phyloP scores from a whole-genome alignment of 2,329 filamentous ascomycete genomes.

The Colletotrichum musicola region DNA sequence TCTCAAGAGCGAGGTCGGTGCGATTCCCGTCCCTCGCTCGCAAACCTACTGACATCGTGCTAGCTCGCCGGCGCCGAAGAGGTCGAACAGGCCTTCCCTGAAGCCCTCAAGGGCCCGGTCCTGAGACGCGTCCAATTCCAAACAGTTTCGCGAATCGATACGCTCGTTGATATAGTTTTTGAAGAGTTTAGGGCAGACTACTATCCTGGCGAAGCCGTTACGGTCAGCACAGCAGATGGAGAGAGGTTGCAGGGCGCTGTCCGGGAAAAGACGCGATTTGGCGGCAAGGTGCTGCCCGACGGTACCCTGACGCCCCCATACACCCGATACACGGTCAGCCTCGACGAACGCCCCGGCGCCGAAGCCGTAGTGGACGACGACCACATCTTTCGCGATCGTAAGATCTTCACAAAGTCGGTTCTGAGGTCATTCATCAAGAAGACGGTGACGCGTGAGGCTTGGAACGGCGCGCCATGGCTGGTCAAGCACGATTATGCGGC shows the following conservation, averaged over 20 bases:
- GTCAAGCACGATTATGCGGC: conserved; percentile 89
- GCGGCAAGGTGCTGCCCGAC: conserved; percentile 71
- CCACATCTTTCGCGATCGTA: conserved; percentile 88
- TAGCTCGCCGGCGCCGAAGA: conserved; percentile 85
- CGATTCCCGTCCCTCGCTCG: conserved; percentile 5
- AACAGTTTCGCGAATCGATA: conserved; percentile 89
- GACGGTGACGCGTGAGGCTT: conserved; percentile 90
- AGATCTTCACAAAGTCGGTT: conserved; percentile 94
- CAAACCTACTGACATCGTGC: conserved; percentile 24
- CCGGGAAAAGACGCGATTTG: conserved; percentile 86
- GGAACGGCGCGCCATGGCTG: conserved; percentile 96
- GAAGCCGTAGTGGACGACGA: conserved; percentile 85
- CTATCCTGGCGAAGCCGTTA: conserved; percentile 88
- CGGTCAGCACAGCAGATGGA: conserved; percentile 76
- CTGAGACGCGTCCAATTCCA: conserved; percentile 93
- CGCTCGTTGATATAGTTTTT: conserved; percentile 76
- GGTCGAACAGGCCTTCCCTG: conserved; percentile 92
- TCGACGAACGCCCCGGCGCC: conserved; percentile 75
- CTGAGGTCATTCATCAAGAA: conserved; percentile 95
- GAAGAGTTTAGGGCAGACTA: conserved; percentile 90
- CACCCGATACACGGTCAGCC: conserved; percentile 83
- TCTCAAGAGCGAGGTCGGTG: conserved; percentile 86
- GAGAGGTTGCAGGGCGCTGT: conserved; percentile 81
- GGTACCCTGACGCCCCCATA: conserved; percentile 78
- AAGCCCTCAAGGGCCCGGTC: conserved; percentile 90